A percentile compares a stretch with the other conserved stretches of the same genome.
phyloP scores from a whole-genome alignment of 345 rosid genomes.

The Psidium friedrichsthalianum region DNA sequence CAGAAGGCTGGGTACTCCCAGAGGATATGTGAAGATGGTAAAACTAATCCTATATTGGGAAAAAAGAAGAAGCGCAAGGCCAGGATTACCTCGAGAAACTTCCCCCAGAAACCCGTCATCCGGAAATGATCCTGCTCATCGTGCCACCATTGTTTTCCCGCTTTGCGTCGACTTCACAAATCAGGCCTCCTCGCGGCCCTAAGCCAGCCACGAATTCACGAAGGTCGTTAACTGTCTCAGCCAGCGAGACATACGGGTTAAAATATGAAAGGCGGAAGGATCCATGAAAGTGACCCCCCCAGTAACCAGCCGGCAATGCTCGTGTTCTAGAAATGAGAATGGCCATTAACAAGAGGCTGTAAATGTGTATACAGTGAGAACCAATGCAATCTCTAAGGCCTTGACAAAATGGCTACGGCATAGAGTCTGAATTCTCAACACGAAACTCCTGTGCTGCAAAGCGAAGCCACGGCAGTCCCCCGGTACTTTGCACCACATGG shows the following conservation, averaged over 20 bases:
- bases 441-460: constrained; percentile 23
- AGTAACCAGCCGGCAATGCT: not conserved
- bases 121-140: not conserved
- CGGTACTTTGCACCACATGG: constrained; percentile 33
- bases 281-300: constrained; percentile 2
- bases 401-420: constrained; percentile 31
- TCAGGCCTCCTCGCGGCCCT: not conserved
- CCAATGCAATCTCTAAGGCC: constrained; percentile 12
- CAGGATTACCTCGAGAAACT: not conserved
- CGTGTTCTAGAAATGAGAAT: not conserved
- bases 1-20: not conserved
- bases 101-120: not conserved
- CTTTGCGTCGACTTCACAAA: not conserved
- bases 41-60: constrained; percentile 1
- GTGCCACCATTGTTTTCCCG: constrained; percentile 2
- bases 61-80: not conserved
- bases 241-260: constrained; percentile 1
- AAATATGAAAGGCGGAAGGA: not conserved
- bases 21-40: not conserved
- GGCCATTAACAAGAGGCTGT: not conserved
- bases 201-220: not conserved
- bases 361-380: not conserved
- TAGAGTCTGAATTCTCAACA: constrained; percentile 23
- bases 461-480: constrained; percentile 26
- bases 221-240: not conserved